A percentile compares a stretch with the other conserved stretches of the same genome.
phyloP scores from a whole-genome alignment of 2,329 filamentous ascomycete genomes.

The Sporothrix humicola region DNA sequence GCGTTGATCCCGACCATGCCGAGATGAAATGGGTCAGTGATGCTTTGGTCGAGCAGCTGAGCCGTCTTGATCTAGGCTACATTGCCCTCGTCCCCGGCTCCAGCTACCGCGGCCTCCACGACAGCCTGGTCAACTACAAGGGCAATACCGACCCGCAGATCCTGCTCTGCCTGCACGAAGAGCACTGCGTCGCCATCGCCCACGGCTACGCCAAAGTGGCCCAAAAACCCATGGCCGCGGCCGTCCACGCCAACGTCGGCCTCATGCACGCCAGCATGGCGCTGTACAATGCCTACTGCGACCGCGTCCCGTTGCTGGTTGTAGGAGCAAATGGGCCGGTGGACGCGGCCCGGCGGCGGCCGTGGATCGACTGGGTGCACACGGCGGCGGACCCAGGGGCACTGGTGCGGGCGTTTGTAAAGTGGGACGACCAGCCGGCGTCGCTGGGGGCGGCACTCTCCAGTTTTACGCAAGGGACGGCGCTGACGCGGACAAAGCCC shows the following conservation, averaged over 20 bases:
- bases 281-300: constrained; percentile 33
- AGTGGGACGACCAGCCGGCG: constrained; percentile 33
- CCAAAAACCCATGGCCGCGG: constrained; percentile 31
- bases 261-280: constrained; percentile 33
- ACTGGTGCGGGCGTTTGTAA: constrained; percentile 30
- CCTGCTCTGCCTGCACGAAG: constrained; percentile 32
- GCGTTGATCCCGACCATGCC: not conserved
- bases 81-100: constrained; percentile 29
- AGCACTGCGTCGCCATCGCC: constrained; percentile 33
- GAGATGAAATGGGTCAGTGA: constrained; percentile 30
- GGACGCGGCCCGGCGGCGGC: constrained; percentile 30
- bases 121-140: constrained; percentile 35
- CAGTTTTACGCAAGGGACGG: constrained; percentile 25
- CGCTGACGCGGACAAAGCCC: constrained; percentile 4
- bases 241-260: constrained; percentile 31
- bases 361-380: constrained; percentile 34
- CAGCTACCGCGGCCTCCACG: constrained; percentile 31
- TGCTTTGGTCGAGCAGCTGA: constrained; percentile 30
- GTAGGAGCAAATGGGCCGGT: constrained; percentile 29
- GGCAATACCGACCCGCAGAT: constrained; percentile 30
- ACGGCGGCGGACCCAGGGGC: constrained; percentile 29
- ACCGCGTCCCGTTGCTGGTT: constrained; percentile 28
- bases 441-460: constrained; percentile 29
- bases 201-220: constrained; percentile 33
- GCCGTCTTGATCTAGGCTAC: constrained; percentile 29